These are phyloP conservation scores for Gossypium lobatum DNA, from an alignment of 441 rosid genomes.

Conservation along the genomic window DNA sequence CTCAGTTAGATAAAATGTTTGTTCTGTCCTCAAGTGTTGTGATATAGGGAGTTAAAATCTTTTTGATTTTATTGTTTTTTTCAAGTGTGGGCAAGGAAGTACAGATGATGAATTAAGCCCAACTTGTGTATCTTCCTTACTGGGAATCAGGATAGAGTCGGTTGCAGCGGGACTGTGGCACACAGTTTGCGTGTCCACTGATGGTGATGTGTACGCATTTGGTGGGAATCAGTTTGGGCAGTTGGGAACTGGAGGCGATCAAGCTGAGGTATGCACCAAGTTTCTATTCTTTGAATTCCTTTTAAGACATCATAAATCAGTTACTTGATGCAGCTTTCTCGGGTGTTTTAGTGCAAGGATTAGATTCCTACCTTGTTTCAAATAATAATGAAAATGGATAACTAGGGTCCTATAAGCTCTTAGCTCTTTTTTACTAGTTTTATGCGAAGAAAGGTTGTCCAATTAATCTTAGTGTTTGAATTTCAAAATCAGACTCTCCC, in stretches of 20 bases:
- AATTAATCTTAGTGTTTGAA: neutral
- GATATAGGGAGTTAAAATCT: constrained; percentile 8
- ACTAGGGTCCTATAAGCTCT: neutral
- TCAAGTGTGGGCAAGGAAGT: constrained; percentile 94
- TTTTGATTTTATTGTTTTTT: constrained; percentile 21
- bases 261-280: constrained; percentile 71
- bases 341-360: neutral
- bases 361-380: neutral
- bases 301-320: neutral
- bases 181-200: constrained; percentile 74
- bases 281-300: neutral
- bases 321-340: neutral
- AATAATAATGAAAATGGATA: neutral
- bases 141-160: constrained; percentile 66
- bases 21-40: constrained; percentile 12
- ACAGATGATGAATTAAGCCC: constrained; percentile 92
- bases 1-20: constrained; percentile 4
- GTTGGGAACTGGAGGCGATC: constrained; percentile 91
- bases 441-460: neutral
- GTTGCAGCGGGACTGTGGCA: constrained; percentile 98
- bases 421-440: neutral
- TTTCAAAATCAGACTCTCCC: constrained; percentile 63
- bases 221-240: constrained; percentile 99
- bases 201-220: constrained; percentile 84
- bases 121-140: constrained; percentile 74